These are phyloP conservation scores for Backusella sp. DNA, from an alignment of 192 early-diverging fungal genomes.

Conservation along the genomic window DNA sequence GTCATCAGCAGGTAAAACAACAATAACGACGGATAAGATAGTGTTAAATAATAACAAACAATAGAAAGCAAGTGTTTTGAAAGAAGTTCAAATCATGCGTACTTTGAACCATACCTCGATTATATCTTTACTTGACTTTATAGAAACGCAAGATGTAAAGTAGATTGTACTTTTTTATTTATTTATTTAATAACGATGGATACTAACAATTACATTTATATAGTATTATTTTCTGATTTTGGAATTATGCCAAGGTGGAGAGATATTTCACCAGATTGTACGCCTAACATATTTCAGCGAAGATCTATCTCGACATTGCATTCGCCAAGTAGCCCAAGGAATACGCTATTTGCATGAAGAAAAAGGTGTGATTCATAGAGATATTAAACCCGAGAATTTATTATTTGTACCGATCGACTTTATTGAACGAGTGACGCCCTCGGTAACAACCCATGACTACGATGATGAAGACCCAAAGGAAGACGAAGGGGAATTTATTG, in stretches of 20 bases:
- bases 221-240: constrained; percentile 76
- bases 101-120: constrained; percentile 75
- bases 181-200: background rate
- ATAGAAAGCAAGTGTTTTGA: constrained; percentile 77
- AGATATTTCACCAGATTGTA: constrained; percentile 87
- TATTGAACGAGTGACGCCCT: constrained; percentile 21
- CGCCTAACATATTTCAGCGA: constrained; percentile 82
- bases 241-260: constrained; percentile 86
- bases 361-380: constrained; percentile 77
- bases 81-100: constrained; percentile 87
- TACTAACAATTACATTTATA: background rate
- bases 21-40: background rate
- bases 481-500: constrained; percentile 73
- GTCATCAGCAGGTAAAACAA: constrained; percentile 58
- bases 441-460: constrained; percentile 36
- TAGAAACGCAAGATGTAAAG: constrained; percentile 60
- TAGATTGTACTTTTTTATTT: background rate
- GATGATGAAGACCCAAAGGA: constrained; percentile 66
- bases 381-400: constrained; percentile 94
- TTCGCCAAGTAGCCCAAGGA: constrained; percentile 85
- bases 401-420: constrained; percentile 73
- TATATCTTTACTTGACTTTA: constrained; percentile 69
- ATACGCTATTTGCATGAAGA: constrained; percentile 85
- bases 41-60: background rate
- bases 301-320: constrained; percentile 73